Conservation (phyloP, 1,139 yeast species). For the Ogataea hybrid region DNA sequence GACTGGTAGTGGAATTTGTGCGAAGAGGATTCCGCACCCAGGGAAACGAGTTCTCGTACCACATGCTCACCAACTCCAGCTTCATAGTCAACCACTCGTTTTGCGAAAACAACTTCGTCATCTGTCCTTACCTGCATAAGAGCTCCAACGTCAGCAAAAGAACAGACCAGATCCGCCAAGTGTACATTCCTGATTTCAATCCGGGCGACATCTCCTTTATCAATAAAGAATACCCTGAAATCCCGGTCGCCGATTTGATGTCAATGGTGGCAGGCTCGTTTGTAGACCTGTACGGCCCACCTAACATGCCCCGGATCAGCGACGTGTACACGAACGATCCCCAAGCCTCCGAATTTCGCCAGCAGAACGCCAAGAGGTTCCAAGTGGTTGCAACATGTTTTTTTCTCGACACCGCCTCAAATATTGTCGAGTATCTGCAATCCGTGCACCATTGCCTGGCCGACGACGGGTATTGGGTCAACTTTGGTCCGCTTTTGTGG, state of each 20-base stretch:
- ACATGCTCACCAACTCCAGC: slow-evolving; percentile 71
- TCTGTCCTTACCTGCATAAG: slow-evolving; percentile 57
- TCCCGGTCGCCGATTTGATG: slow-evolving; percentile 55
- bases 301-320: slow-evolving; percentile 34
- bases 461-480: slow-evolving; percentile 69
- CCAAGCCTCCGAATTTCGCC: slow-evolving; percentile 43
- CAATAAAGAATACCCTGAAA: slow-evolving; percentile 36
- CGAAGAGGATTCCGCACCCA: slow-evolving; percentile 68
- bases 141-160: slow-evolving; percentile 47
- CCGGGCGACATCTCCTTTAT: slow-evolving; percentile 38
- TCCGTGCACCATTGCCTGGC: slow-evolving; percentile 53
- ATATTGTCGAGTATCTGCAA: slow-evolving; percentile 66
- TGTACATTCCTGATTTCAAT: slow-evolving; percentile 52
- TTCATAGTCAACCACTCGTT: slow-evolving; percentile 57
- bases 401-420: slow-evolving; percentile 77
- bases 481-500: slow-evolving; percentile 85
- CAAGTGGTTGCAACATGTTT: slow-evolving; percentile 69
- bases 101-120: slow-evolving; percentile 37
- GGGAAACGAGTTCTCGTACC: slow-evolving; percentile 83
- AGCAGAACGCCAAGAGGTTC: slow-evolving; percentile 38
- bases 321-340: slow-evolving; percentile 40
- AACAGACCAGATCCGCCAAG: slow-evolving; percentile 46
- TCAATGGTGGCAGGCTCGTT: slow-evolving; percentile 83
- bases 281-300: slow-evolving; percentile 68
- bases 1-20: slow-evolving; percentile 74